Percentiles rank a stretch among this genome's conserved stretches.
phyloP scores from a whole-genome alignment of 257 asterid genomes.

The Capsicum baccatum region DNA sequence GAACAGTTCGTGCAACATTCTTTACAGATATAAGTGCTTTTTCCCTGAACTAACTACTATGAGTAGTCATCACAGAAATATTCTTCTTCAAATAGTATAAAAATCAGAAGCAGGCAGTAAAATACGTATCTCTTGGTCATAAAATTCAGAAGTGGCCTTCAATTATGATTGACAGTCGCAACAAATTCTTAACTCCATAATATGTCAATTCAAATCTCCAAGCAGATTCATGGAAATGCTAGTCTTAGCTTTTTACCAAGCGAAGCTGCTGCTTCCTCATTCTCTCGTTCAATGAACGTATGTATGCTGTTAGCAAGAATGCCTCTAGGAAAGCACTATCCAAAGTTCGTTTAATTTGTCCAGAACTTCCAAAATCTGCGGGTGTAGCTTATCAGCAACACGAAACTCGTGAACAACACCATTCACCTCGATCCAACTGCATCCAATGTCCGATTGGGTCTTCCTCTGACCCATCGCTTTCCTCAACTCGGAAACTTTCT shows the following conservation, averaged over 20 bases:
- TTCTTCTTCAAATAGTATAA: constrained; percentile 56
- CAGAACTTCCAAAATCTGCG: constrained; percentile 52
- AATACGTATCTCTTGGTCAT: constrained; percentile 57
- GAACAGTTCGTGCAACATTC: neutral
- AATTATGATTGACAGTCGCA: constrained; percentile 63
- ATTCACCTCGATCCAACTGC: constrained; percentile 73
- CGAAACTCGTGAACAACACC: constrained; percentile 67
- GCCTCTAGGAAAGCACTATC: constrained; percentile 49
- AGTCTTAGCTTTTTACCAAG: constrained; percentile 72
- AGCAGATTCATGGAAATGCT: constrained; percentile 53
- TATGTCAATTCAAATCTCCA: constrained; percentile 46
- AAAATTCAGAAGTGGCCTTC: constrained; percentile 64
- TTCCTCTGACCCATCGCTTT: constrained; percentile 47
- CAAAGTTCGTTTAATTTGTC: constrained; percentile 53
- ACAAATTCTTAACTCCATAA: constrained; percentile 65
- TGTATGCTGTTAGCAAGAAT: constrained; percentile 53
- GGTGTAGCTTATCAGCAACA: constrained; percentile 66
- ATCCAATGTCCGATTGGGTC: constrained; percentile 56
- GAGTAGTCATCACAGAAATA: constrained; percentile 70
- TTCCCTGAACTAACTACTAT: constrained; percentile 34
- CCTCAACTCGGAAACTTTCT: constrained; percentile 53
- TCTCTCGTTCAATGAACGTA: constrained; percentile 67
- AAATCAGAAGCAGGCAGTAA: constrained; percentile 62
- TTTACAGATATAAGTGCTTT: neutral
- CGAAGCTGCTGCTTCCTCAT: constrained; percentile 68